Evolutionary conservation across 805 yeast species (phyloP), one percentile per base, ranked within the genome.

Genomic region (Nematodospora valgi): DNA sequence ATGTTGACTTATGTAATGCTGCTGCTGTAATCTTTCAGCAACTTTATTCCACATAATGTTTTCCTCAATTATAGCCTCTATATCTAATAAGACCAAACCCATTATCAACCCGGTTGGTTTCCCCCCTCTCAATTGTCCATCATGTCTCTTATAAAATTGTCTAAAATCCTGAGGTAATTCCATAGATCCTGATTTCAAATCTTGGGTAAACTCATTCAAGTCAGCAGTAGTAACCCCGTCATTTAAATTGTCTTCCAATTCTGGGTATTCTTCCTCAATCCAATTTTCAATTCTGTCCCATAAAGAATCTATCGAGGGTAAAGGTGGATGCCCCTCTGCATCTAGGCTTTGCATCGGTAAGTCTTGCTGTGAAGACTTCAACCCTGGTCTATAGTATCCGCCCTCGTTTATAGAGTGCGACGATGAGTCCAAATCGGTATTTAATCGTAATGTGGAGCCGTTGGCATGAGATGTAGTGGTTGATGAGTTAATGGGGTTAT

Each of bases 301-400:
- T 34, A 68, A 51, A 4, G 68, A 56, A 39, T 67, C 73, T 16
- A 68, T 48, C 17, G 62, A 54, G 12, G 78, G 77, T 34, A 71
- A 52, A 13, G 77, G 77, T 16, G 76, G 74, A 41, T 60, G 71
- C 1, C 78, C 78, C 24, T 63, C 62, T 52, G 46, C 55, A 59
- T 48, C 66, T 58, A 58, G 70, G 38, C 48, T 68, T 61, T 63
- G 67, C 55, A 70, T 52, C 37, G 71, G 74, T 27, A 66, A 62
- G 23, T 68, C 68, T 5, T 73, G 61, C 14, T 71, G 59, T 7
- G 72, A 65, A 6, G 76, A 66, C 23, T 75, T 56, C 49, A 66
- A 40, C 5, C 72, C 72, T 13, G 70, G 71, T 32, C 64, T 58
- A 57, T 57, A 63, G 21, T 25, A 32, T 5, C 33, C 38, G 20